A percentile compares a stretch with the other conserved stretches of the same genome.
These are phyloP conservation scores for Ogataea kodamae DNA, from an alignment of 805 yeast genomes.

Conservation along the genomic window DNA sequence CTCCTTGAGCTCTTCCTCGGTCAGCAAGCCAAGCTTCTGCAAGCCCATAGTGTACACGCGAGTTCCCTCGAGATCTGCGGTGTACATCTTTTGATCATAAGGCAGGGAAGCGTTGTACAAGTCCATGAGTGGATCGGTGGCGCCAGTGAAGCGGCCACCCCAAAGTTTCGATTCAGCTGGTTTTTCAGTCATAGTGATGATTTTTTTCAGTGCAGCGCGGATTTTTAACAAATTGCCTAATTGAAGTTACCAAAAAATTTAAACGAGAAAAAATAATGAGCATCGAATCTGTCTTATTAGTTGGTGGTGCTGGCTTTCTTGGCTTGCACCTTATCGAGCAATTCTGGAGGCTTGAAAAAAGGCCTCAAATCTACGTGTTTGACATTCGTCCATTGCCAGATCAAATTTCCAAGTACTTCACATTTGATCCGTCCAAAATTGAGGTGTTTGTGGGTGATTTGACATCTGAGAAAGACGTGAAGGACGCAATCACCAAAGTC, in stretches of 20 bases:
- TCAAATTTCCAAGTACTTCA: constrained; percentile 63
- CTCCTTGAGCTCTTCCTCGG: constrained; percentile 65
- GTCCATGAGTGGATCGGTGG: constrained; percentile 96
- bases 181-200: constrained; percentile 26
- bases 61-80: constrained; percentile 92
- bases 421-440: constrained; percentile 61
- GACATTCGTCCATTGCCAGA: constrained; percentile 89
- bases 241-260: no score
- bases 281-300: constrained; percentile 62
- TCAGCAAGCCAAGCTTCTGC: constrained; percentile 70
- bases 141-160: constrained; percentile 99
- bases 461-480: constrained; percentile 68
- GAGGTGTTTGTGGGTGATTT: constrained; percentile 77
- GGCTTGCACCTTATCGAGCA: constrained; percentile 90
- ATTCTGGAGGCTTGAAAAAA: constrained; percentile 61
- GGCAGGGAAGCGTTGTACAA: constrained; percentile 95
- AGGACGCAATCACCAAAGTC: constrained; percentile 53
- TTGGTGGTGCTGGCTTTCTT: constrained; percentile 96
- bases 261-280: no score
- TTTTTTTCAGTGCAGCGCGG: constrained; percentile 12
- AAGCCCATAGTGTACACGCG: constrained; percentile 88
- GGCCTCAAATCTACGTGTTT: constrained; percentile 77
- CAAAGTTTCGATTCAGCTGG: constrained; percentile 76
- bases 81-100: constrained; percentile 91
- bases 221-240: constrained; percentile 2